Conservation (phyloP, 2,329 filamentous ascomycete genomes). For the Tolypocladium tropicale region DNA sequence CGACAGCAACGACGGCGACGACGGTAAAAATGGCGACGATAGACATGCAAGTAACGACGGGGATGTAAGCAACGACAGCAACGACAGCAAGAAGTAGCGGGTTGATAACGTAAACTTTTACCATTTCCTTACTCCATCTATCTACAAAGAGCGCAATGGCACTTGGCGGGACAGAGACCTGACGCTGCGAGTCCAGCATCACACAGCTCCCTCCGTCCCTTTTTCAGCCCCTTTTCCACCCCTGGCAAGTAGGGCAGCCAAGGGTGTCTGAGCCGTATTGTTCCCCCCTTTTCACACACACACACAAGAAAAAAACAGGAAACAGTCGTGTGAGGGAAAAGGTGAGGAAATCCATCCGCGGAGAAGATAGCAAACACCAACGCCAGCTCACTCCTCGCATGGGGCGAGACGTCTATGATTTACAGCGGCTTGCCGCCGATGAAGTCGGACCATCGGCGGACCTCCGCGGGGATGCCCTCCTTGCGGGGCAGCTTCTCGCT, state of each 20-base stretch:
- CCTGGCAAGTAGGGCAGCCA: not conserved
- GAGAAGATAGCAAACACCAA: not conserved
- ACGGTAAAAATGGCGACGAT: too few species aligned
- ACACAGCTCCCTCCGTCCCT: not conserved
- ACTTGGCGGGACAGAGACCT: not conserved
- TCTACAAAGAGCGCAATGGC: slow-evolving; percentile 4
- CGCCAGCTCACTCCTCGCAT: not conserved
- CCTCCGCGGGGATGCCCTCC: slow-evolving; percentile 83
- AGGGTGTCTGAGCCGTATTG: not conserved
- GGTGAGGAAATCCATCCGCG: not conserved
- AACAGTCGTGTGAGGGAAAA: too few species aligned
- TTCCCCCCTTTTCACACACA: too few species aligned
- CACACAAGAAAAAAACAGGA: not conserved
- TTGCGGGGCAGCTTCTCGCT: slow-evolving; percentile 84
- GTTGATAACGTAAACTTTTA: too few species aligned
- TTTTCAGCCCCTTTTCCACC: not conserved
- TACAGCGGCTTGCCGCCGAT: slow-evolving; percentile 77
- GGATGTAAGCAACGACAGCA: too few species aligned
- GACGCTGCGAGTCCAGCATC: not conserved
- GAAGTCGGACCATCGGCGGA: slow-evolving; percentile 91
- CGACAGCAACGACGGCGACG: too few species aligned
- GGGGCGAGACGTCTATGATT: slow-evolving; percentile 14
- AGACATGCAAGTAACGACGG: too few species aligned
- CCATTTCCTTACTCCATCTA: slow-evolving; percentile 13
- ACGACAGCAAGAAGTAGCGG: too few species aligned